These are phyloP conservation scores for Tetrahymena malaccensis DNA, from an alignment of 73 alveolate genomes.

Conservation along the genomic window DNA sequence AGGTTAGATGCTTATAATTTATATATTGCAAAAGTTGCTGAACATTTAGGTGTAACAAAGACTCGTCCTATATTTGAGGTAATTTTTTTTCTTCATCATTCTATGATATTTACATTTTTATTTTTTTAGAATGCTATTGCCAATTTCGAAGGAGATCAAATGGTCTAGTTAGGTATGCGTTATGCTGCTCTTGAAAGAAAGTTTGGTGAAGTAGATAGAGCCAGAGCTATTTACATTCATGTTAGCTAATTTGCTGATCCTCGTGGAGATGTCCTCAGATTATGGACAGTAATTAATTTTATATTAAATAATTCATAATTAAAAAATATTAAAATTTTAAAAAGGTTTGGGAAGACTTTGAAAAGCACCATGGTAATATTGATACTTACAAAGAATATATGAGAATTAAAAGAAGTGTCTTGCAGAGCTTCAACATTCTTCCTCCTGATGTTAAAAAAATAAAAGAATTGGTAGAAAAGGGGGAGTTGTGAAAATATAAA, in stretches of 20 bases:
- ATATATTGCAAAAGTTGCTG: constrained; percentile 81
- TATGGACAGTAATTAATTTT: constrained; percentile 59
- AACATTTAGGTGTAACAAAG: constrained; percentile 84
- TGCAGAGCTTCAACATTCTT: constrained; percentile 30
- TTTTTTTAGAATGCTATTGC: constrained; percentile 50
- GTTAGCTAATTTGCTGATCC: constrained; percentile 89
- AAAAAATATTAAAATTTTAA: background rate
- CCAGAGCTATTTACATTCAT: constrained; percentile 87
- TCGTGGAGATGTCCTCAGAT: constrained; percentile 64
- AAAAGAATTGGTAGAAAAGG: constrained; percentile 31
- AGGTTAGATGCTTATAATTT: constrained; percentile 70
- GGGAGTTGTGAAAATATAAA: constrained; percentile 7
- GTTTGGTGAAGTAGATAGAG: constrained; percentile 95
- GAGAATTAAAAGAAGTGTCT: constrained; percentile 78
- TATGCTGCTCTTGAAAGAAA: constrained; percentile 89
- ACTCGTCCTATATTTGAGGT: constrained; percentile 85
- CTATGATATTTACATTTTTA: background rate
- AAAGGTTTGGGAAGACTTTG: constrained; percentile 91
- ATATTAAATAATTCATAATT: too few relatives aligned
- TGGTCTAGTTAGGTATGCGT: constrained; percentile 83
- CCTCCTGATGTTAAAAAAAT: constrained; percentile 39
- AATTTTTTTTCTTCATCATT: background rate
- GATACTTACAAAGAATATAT: constrained; percentile 90
- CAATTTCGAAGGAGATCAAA: constrained; percentile 61
- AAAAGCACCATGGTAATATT: constrained; percentile 88